Evolutionary conservation across 1,139 yeast species (phyloP).

Genomic region (Protomyces lactucae-debilis): DNA sequence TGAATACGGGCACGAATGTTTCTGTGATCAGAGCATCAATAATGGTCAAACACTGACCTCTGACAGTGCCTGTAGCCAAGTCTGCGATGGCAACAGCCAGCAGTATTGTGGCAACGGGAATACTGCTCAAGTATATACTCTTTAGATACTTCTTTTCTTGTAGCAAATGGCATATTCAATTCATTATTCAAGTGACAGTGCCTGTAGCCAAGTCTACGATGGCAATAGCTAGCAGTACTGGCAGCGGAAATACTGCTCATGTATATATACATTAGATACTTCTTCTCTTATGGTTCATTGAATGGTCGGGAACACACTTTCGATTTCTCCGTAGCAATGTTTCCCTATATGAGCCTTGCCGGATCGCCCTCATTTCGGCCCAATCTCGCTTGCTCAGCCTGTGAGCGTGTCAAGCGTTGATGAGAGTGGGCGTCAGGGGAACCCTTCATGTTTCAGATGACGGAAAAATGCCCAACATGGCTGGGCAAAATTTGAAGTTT

Average conservation of each 20-base stretch:
- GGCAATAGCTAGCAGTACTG: conserved; percentile 8
- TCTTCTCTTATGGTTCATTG: too few relatives aligned
- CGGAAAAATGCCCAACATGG: too few relatives aligned
- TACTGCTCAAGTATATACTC: background rate
- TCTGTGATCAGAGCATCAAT: conserved; percentile 19
- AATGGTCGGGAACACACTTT: too few relatives aligned
- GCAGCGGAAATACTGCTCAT: conserved; percentile 9
- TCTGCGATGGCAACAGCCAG: conserved; percentile 17
- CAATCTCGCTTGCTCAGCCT: too few relatives aligned
- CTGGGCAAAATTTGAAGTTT: too few relatives aligned
- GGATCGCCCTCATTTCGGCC: too few relatives aligned
- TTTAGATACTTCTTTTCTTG: background rate
- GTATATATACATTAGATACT: background rate
- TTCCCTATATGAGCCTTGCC: too few relatives aligned
- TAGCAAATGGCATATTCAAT: too few relatives aligned
- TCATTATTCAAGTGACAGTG: background rate
- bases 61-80: conserved; percentile 21
- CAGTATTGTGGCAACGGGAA: conserved; percentile 24
- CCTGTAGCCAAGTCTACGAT: conserved; percentile 22
- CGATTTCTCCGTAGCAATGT: too few relatives aligned
- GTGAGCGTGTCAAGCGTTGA: too few relatives aligned
- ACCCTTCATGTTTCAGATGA: too few relatives aligned
- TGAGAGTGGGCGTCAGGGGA: too few relatives aligned
- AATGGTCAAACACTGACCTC: conserved; percentile 3
- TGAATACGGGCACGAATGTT: conserved; percentile 28